Evolutionary conservation across 2,329 filamentous ascomycete genomes (phyloP).

Genomic region (Apiospora kogelbergensis): DNA sequence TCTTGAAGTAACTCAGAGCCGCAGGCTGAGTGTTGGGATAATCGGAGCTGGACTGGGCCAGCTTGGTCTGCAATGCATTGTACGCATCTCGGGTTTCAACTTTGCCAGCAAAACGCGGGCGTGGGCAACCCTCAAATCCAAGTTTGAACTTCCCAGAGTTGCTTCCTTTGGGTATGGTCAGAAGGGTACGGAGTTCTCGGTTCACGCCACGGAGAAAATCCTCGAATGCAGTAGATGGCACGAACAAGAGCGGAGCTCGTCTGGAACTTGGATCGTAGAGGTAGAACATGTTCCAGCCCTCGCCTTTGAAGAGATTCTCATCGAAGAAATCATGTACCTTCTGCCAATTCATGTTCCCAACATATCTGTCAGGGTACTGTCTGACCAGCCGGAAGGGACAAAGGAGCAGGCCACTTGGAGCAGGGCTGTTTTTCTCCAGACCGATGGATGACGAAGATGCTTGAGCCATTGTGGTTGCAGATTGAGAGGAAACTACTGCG

Average conservation of each 20-base stretch:
- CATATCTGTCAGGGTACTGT: conserved; percentile 60
- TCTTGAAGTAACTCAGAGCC: conserved; percentile 48
- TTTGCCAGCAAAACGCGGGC: conserved; percentile 67
- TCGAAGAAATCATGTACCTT: conserved; percentile 56
- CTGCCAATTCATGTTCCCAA: conserved; percentile 52
- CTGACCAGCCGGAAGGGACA: conserved; percentile 53
- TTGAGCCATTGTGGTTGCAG: not conserved
- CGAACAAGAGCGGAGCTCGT: conserved; percentile 60
- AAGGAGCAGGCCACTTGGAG: conserved; percentile 33
- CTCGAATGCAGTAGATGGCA: conserved; percentile 66
- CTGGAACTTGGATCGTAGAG: conserved; percentile 12
- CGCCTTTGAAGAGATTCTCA: conserved; percentile 54
- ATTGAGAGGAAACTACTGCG: not conserved
- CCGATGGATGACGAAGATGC: conserved; percentile 6
- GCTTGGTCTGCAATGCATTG: conserved; percentile 35
- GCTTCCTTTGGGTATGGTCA: conserved; percentile 57
- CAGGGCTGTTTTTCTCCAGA: conserved; percentile 27
- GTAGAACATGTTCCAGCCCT: conserved; percentile 79
- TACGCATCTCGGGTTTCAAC: conserved; percentile 43
- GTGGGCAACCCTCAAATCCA: conserved; percentile 62
- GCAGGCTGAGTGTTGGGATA: conserved; percentile 33
- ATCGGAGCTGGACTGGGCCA: conserved; percentile 34
- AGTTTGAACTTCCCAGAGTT: conserved; percentile 57
- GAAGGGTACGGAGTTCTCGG: conserved; percentile 46
- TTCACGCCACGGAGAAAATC: conserved; percentile 67